phyloP scores from a whole-genome alignment of 139 green algal species.

The Yamagishiella unicocca region DNA sequence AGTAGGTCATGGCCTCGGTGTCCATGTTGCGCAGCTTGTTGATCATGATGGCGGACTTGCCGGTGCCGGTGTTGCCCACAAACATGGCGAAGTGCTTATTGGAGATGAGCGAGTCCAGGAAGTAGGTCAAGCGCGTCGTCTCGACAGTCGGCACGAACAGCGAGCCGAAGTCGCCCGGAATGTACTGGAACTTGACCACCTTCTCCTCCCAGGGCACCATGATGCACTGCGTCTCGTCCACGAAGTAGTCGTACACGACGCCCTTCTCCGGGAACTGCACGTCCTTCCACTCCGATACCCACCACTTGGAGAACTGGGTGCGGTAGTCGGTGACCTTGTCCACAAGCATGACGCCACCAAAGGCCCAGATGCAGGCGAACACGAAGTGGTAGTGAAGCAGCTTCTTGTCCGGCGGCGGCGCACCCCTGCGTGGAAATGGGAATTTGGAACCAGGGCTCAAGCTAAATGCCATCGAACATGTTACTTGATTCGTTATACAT shows the following conservation, averaged over 20 bases:
- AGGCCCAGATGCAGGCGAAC: conserved; percentile 89
- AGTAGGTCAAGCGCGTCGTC: conserved; percentile 85
- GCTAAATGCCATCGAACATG: conserved; percentile 83
- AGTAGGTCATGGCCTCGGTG: conserved; percentile 73
- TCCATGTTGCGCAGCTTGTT: conserved; percentile 89
- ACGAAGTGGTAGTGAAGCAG: conserved; percentile 91
- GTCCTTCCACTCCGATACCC: conserved; percentile 84
- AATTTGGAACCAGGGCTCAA: conserved; percentile 85
- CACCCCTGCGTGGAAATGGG: no score
- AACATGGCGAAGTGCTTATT: conserved; percentile 93
- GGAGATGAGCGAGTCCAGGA: conserved; percentile 88
- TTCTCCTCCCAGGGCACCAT: conserved; percentile 90
- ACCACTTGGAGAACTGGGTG: conserved; percentile 88
- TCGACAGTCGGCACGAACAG: conserved; percentile 93
- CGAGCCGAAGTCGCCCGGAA: conserved; percentile 60
- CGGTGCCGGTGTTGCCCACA: conserved; percentile 82
- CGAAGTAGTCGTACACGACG: conserved; percentile 91
- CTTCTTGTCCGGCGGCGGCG: conserved; percentile 84
- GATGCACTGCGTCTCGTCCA: conserved; percentile 88
- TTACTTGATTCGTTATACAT: no score
- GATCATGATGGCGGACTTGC: conserved; percentile 93
- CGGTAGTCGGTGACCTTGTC: conserved; percentile 93
- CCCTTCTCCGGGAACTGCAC: conserved; percentile 87
- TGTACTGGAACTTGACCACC: conserved; percentile 78
- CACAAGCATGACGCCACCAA: conserved; percentile 84